These are phyloP conservation scores for Fusarium marasasianum DNA, from an alignment of 2,329 filamentous ascomycete genomes.

Conservation along the genomic window DNA sequence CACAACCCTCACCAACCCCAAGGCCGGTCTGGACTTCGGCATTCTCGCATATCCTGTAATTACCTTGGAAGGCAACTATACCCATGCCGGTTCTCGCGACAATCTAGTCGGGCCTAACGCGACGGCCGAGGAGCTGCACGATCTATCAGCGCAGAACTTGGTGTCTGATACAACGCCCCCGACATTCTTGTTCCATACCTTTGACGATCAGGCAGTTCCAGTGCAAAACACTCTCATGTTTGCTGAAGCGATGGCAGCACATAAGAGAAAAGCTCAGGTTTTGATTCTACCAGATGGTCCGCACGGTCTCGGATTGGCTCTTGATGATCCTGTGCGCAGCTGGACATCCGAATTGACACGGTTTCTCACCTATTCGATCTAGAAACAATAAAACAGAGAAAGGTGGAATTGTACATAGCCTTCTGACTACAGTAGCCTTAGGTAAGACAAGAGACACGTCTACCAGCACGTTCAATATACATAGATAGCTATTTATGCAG, in stretches of 20 bases:
- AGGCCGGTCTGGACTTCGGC: slow-evolving; percentile 8
- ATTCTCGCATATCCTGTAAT: slow-evolving; percentile 19
- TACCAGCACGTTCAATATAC: no score
- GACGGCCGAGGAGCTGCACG: background rate
- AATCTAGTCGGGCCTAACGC: slow-evolving; percentile 12
- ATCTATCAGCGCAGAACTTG: slow-evolving; percentile 15
- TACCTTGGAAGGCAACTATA: slow-evolving; percentile 8
- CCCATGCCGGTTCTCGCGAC: slow-evolving; percentile 5
- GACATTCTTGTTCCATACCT: slow-evolving; percentile 23
- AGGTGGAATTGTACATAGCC: rapidly evolving
- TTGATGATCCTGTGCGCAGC: slow-evolving; percentile 7
- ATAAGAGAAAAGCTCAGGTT: slow-evolving; percentile 1
- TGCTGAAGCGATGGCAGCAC: slow-evolving; percentile 1
- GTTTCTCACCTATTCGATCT: slow-evolving; percentile 19
- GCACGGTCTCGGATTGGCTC: slow-evolving; percentile 12
- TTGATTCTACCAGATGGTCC: slow-evolving; percentile 6
- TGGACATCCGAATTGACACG: slow-evolving; percentile 19
- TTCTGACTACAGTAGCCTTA: no score
- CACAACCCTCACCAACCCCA: slow-evolving; percentile 16
- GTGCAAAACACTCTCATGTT: slow-evolving; percentile 15
- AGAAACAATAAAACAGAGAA: background rate
- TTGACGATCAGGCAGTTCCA: slow-evolving; percentile 8
- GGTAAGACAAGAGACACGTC: no score
- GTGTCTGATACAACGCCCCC: slow-evolving; percentile 13
- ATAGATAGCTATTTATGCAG: no score